Evolutionary conservation across 495 filamentous ascomycete genomes (phyloP).

Genomic region (Amphirosellinia nigrospora): DNA sequence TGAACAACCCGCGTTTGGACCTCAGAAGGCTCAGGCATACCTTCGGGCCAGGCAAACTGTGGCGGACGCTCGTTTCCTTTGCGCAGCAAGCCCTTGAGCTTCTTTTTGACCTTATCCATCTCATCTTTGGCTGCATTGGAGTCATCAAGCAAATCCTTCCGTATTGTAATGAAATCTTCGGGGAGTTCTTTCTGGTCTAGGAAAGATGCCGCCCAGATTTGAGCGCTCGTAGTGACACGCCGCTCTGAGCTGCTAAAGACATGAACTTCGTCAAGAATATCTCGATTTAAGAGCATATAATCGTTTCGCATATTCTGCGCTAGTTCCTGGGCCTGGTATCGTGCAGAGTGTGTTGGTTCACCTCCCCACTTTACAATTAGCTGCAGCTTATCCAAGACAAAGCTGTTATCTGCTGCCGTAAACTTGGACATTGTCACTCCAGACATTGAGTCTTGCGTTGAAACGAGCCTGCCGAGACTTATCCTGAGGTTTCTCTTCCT

Average conservation of each 20-base stretch:
- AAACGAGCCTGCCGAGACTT: constrained; percentile 24
- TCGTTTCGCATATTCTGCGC: constrained; percentile 96
- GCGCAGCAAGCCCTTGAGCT: constrained; percentile 87
- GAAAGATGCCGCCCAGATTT: constrained; percentile 95
- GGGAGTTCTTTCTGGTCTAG: constrained; percentile 84
- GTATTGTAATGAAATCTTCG: constrained; percentile 80
- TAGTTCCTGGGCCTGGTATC: constrained; percentile 93
- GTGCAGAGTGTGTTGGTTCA: constrained; percentile 94
- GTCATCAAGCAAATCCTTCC: constrained; percentile 95
- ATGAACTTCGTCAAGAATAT: constrained; percentile 85
- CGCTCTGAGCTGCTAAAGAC: constrained; percentile 95
- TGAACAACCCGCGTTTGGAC: constrained; percentile 91
- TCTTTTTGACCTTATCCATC: constrained; percentile 99
- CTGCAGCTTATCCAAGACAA: constrained; percentile 92
- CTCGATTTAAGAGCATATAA: constrained; percentile 88
- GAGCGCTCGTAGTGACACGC: constrained; percentile 91
- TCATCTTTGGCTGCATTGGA: constrained; percentile 99
- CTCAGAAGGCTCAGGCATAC: constrained; percentile 89
- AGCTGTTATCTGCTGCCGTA: constrained; percentile 85
- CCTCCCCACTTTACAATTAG: constrained; percentile 99
- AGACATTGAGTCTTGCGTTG: constrained; percentile 79
- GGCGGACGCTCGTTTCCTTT: constrained; percentile 86
- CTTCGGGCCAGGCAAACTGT: constrained; percentile 97
- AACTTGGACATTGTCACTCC: constrained; percentile 88
- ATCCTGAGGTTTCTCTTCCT: constrained; percentile 9